Percentiles rank a stretch among this genome's conserved stretches.
These are phyloP conservation scores for Aureobasidium lini DNA, from an alignment of 2,329 filamentous ascomycete genomes.

Conservation along the genomic window DNA sequence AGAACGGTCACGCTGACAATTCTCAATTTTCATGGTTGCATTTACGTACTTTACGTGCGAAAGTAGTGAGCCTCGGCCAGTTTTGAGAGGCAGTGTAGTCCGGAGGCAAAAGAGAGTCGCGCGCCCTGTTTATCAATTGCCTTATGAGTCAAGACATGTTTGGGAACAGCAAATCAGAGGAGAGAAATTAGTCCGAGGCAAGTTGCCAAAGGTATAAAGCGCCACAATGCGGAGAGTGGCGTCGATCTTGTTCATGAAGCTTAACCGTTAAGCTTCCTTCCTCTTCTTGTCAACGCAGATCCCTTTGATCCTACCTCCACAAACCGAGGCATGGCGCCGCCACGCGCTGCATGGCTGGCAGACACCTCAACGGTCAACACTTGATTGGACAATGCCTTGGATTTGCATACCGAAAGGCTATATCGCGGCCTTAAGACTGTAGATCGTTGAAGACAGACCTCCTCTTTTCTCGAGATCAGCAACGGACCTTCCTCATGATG, in stretches of 20 bases:
- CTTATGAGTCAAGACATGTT: neutral
- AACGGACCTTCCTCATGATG: neutral
- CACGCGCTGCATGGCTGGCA: neutral
- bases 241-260: neutral
- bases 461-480: conserved; percentile 1
- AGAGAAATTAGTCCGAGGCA: neutral
- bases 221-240: conserved; percentile 10
- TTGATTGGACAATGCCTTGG: neutral
- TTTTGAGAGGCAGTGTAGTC: neutral
- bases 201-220: neutral
- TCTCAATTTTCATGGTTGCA: neutral
- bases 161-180: neutral
- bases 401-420: neutral
- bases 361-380: neutral
- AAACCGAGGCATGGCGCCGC: conserved; percentile 11
- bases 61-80: neutral
- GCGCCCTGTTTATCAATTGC: neutral
- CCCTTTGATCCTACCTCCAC: neutral
- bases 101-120: neutral
- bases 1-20: conserved; percentile 1
- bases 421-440: neutral
- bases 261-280: conserved; percentile 4
- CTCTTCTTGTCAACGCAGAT: neutral
- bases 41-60: conserved; percentile 7
- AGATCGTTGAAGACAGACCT: neutral